Percentiles rank a stretch among this genome's conserved stretches.
Evolutionary conservation across 331 rosid genomes (phyloP).

Genomic region (Acacia concinna): DNA sequence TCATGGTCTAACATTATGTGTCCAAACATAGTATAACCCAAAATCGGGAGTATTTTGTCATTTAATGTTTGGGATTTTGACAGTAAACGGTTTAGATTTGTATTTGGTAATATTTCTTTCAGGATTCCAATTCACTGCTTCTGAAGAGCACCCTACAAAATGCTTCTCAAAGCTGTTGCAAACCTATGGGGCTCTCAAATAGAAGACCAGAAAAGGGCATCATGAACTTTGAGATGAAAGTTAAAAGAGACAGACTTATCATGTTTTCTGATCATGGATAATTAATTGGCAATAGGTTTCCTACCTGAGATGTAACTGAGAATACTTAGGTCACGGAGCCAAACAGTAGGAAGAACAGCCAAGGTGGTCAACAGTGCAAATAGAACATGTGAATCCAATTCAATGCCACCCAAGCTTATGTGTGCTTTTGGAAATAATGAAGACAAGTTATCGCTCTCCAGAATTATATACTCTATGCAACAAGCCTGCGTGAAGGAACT

Average conservation of each 20-base stretch:
- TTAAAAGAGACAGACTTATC: not conserved
- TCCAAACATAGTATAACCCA: not conserved
- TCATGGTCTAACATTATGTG: not conserved
- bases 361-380: constrained; percentile 72
- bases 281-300: not conserved
- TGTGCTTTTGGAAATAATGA: constrained; percentile 87
- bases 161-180: not conserved
- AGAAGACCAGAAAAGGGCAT: not conserved
- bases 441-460: constrained; percentile 94
- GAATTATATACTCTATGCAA: constrained; percentile 89
- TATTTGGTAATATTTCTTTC: not conserved
- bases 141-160: not conserved
- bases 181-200: not conserved
- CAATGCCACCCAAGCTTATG: constrained; percentile 58
- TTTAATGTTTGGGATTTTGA: not conserved
- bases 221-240: constrained; percentile 7
- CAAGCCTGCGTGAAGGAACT: constrained; percentile 60
- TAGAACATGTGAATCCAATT: constrained; percentile 51
- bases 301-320: constrained; percentile 93
- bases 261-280: not conserved
- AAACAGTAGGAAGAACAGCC: constrained; percentile 95
- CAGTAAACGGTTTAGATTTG: not conserved
- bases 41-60: not conserved
- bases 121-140: not conserved
- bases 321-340: constrained; percentile 87